Base-by-base conservation (phyloP, 2,329 filamentous ascomycete species). In the Clonostachys chloroleuca region DNA sequence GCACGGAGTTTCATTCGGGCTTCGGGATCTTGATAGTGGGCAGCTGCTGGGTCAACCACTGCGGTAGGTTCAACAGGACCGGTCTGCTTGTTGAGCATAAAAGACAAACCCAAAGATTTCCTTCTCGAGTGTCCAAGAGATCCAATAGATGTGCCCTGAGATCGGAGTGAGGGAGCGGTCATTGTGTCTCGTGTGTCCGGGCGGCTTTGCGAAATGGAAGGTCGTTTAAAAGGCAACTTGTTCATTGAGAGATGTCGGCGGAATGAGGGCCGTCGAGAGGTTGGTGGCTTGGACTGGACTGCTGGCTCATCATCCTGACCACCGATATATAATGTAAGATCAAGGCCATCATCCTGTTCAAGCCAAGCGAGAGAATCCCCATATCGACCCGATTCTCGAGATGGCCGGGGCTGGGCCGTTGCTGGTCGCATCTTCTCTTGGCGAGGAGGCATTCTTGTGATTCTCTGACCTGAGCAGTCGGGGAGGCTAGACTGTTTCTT, bases 1-100 rank as follows among this genome's bases (percentile, higher is more conserved):
- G 89, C 83, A 12, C 91, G 84, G 17, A 97, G 73, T 67, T 95
- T 96, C 56, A 89, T 76, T 34, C 92, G 82, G 37, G 92, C 89
- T 61, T 95, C 89, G 0, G 91, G 90, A 56, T 96, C 91, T 62
- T 90, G 89, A 59, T 96, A 96, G 67, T 96, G 87, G 36, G 88
- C 81, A 5, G 89, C 87, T 34, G 79, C 75, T 5, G 85, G 78
- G 56, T 95, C 89, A 49, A 88, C 80, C 17, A 74, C 75, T 2
- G 74, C 42, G 5, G 58, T 45, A 6, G 55, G 43, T 12, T 60
- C 56, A 5, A 57, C 47, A 10, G 53, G 48, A 9, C 51, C 30
- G 48, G 78, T 73, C 55, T 56, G 63, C 46, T 65, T 74, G 34
- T 75, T 68, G 4, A 71, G 69, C 39, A 82, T 80, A 48, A 78